Evolutionary conservation across 2,329 filamentous ascomycete genomes (phyloP).

Genomic region (Xylariaceae sp.): DNA sequence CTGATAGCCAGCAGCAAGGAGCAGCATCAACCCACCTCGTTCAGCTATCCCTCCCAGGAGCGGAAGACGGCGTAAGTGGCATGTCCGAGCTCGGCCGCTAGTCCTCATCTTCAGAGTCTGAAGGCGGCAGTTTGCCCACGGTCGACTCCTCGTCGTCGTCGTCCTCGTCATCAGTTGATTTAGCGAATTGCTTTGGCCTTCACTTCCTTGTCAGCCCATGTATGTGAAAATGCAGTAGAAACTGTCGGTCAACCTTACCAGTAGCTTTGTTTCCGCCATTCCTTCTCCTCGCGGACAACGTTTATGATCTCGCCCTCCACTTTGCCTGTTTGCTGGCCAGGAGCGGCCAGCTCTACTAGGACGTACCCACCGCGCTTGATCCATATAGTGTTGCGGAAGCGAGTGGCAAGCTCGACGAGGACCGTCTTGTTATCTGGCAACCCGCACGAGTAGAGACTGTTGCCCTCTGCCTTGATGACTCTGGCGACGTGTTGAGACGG

Average conservation of each 20-base stretch:
- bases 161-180: conserved; percentile 55
- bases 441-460: conserved; percentile 79
- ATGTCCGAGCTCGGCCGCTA: conserved; percentile 13
- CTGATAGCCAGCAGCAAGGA: conserved; percentile 43
- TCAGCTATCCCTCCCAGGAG: conserved; percentile 11
- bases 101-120: conserved; percentile 67
- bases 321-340: conserved; percentile 66
- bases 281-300: conserved; percentile 83
- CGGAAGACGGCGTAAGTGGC: conserved; percentile 21
- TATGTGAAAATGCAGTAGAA: no score
- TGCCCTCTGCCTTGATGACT: conserved; percentile 77
- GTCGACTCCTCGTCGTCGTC: conserved; percentile 72
- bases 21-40: conserved; percentile 13
- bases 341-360: conserved; percentile 63
- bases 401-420: conserved; percentile 74
- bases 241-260: conserved; percentile 54
- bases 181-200: conserved; percentile 77
- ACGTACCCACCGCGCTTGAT: conserved; percentile 86
- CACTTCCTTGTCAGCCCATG: conserved; percentile 5
- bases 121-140: conserved; percentile 79
- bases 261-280: conserved; percentile 82
- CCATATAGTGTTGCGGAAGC: conserved; percentile 90
- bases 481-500: conserved; percentile 65
- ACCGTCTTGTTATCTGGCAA: conserved; percentile 61
- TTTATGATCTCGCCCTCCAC: conserved; percentile 87